A percentile compares a stretch with the other conserved stretches of the same genome.
Conservation (phyloP, 331 rosid species). For the Pyrus hybrid region DNA sequence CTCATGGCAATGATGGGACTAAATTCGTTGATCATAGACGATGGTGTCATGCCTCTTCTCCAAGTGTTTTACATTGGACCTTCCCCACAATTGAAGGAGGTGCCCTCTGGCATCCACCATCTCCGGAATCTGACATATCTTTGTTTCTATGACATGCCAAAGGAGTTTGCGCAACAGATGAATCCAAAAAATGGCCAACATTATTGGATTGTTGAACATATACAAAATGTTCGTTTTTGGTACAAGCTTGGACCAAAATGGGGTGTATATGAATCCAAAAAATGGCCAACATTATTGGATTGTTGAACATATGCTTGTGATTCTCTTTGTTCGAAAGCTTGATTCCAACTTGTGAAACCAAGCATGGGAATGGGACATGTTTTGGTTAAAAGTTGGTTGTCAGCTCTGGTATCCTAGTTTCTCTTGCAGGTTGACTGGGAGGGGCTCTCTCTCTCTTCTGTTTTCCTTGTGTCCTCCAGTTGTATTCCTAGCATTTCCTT, state of each 20-base stretch:
- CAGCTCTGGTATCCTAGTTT: too few species aligned
- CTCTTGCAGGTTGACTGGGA: too few species aligned
- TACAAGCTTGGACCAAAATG: too few species aligned
- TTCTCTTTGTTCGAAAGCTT: too few species aligned
- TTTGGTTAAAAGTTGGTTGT: too few species aligned
- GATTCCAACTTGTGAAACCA: neutral
- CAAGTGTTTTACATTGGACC: neutral
- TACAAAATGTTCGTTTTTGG: too few species aligned
- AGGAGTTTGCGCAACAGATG: neutral
- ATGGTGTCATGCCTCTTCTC: neutral
- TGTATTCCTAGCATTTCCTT: too few species aligned
- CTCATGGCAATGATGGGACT: neutral
- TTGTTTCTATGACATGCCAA: neutral
- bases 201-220: too few species aligned
- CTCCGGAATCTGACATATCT: neutral
- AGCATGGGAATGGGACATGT: too few species aligned
- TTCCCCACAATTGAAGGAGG: neutral
- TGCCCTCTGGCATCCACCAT: neutral
- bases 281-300: neutral
- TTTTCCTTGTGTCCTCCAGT: too few species aligned
- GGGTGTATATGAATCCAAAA: neutral
- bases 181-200: too few species aligned
- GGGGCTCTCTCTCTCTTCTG: too few species aligned
- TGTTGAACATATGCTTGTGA: neutral
- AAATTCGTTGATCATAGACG: neutral